Conservation (phyloP, 2,329 filamentous ascomycete genomes). For the Chrysoporthe puriensis region DNA sequence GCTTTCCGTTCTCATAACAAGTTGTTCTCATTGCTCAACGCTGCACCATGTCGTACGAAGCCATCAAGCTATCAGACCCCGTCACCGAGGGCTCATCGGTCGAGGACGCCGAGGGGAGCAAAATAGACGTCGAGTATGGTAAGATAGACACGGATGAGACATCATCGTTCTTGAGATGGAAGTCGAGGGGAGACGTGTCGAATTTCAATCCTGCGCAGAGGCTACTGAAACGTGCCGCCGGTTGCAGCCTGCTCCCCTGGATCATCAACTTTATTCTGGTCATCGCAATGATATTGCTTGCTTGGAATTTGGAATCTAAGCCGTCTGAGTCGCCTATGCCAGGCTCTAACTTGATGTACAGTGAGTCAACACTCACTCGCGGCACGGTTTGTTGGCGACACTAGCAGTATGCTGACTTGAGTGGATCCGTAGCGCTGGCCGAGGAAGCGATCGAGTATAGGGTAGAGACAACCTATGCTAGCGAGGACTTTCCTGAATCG, state of each 20-base stretch:
- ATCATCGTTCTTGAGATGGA: constrained; percentile 10
- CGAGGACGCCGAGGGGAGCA: constrained; percentile 2
- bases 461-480: constrained; percentile 19
- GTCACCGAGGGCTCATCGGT: background rate
- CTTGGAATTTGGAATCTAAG: background rate
- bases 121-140: constrained; percentile 10
- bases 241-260: constrained; percentile 12
- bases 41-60: constrained; percentile 7
- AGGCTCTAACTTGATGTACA: constrained; percentile 12
- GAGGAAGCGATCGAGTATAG: constrained; percentile 19
- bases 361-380: constrained; percentile 3
- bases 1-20: background rate
- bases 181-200: constrained; percentile 1
- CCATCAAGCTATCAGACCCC: background rate
- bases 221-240: background rate
- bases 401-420: background rate
- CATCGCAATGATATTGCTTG: background rate
- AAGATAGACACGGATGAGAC: constrained; percentile 10
- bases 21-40: background rate
- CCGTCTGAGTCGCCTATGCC: background rate
- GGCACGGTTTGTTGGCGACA: no score
- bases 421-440: constrained; percentile 7
- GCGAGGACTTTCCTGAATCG: constrained; percentile 17
- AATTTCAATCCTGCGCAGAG: constrained; percentile 3
- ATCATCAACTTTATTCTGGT: constrained; percentile 10